Percentiles rank a stretch among this genome's conserved stretches.
Conservation (phyloP, 306 rosid genomes). For the Arachis hypogaea region DNA sequence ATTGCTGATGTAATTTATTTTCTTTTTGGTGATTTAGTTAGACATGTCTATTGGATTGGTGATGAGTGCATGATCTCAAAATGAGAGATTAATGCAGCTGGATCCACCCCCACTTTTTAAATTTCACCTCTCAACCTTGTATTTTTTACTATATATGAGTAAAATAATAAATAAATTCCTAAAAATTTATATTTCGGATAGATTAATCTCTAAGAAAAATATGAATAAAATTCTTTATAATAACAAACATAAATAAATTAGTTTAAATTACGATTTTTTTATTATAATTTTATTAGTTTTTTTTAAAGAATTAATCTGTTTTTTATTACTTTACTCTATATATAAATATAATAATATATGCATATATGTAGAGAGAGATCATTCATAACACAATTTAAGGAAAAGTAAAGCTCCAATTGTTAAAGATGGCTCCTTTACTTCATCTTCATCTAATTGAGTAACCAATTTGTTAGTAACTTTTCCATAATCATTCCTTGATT, state of each 20-base stretch:
- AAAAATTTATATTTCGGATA: too few relatives aligned
- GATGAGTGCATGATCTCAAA: slow-evolving; percentile 14
- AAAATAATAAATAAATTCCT: too few relatives aligned
- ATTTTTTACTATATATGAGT: too few relatives aligned
- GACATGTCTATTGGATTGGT: neutral
- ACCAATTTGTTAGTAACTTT: slow-evolving; percentile 16
- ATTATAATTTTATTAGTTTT: too few relatives aligned
- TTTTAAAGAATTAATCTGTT: too few relatives aligned
- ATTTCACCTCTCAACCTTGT: neutral
- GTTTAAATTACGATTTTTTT: too few relatives aligned
- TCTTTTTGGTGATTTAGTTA: neutral
- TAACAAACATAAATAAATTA: too few relatives aligned
- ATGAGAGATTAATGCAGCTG: slow-evolving; percentile 2
- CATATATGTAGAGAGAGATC: neutral
- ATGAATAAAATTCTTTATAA: too few relatives aligned
- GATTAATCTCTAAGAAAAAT: too few relatives aligned
- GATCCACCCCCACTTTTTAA: neutral
- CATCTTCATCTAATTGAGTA: slow-evolving; percentile 20
- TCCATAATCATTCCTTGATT: slow-evolving; percentile 21
- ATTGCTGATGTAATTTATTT: neutral
- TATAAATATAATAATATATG: too few relatives aligned
- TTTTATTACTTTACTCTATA: too few relatives aligned
- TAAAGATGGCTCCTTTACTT: slow-evolving; percentile 17
- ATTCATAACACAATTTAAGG: slow-evolving; percentile 32
- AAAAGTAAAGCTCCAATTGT: slow-evolving; percentile 9